phyloP scores from a whole-genome alignment of 169 alveolate species.

The Plasmodium knowlesi region DNA sequence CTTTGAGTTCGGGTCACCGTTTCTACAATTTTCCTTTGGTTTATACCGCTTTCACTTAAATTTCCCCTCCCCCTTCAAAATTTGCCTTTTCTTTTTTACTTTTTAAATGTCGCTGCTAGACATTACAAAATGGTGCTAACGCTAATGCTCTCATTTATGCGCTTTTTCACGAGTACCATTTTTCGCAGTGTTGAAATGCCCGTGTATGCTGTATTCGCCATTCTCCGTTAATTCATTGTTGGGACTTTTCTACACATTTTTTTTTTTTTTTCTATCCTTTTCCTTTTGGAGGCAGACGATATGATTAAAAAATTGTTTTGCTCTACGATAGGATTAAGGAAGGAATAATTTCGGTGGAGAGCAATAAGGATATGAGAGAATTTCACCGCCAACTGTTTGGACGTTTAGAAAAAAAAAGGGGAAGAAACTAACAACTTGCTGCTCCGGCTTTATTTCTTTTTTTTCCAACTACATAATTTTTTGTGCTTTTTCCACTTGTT shows the following conservation, averaged over 20 bases:
- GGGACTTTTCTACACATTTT: background rate
- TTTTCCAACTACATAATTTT: background rate
- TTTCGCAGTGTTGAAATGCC: background rate
- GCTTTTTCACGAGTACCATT: background rate
- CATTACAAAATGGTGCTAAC: background rate
- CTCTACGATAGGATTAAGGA: background rate
- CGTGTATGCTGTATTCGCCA: background rate
- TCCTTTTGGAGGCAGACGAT: background rate
- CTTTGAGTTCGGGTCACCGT: background rate
- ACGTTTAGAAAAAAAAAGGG: background rate
- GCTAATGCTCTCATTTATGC: background rate
- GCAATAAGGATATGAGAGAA: background rate
- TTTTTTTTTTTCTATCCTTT: background rate
- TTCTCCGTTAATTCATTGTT: background rate
- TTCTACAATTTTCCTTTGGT: background rate
- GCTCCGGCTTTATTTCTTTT: background rate
- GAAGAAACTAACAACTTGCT: background rate
- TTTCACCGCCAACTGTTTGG: background rate
- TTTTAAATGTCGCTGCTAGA: background rate
- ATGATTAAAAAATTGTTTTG: background rate
- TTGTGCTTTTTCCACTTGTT: background rate
- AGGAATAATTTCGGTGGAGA: background rate
- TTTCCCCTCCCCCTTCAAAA: background rate
- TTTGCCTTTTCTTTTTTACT: background rate
- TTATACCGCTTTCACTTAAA: background rate